Conservation (phyloP, 768 basidiomycete species). For the Tulasnella sp. region DNA sequence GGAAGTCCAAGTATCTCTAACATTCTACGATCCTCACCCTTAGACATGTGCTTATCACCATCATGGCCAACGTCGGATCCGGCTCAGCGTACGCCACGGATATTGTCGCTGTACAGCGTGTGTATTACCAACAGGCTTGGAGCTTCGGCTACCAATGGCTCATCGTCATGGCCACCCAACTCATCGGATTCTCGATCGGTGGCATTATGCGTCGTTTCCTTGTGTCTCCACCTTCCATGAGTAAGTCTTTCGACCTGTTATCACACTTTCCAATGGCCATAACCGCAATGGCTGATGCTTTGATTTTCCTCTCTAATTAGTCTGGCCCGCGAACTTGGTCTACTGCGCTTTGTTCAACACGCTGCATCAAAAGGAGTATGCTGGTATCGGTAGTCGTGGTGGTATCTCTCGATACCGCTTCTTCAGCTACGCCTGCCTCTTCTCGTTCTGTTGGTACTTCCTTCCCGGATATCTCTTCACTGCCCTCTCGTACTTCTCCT, state of each 20-base stretch:
- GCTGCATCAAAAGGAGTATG: constrained; percentile 50
- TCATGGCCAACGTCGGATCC: constrained; percentile 27
- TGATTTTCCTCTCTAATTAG: too few species aligned
- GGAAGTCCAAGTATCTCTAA: background rate
- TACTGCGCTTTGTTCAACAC: constrained; percentile 67
- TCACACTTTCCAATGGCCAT: constrained; percentile 1
- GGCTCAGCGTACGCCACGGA: constrained; percentile 23
- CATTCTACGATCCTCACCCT: background rate
- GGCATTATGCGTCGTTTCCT: constrained; percentile 61
- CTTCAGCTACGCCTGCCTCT: constrained; percentile 49
- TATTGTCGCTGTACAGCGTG: constrained; percentile 22
- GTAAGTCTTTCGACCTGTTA: background rate
- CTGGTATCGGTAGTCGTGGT: constrained; percentile 48
- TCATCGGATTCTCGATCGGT: constrained; percentile 77
- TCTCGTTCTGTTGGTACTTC: constrained; percentile 57
- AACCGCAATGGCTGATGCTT: constrained; percentile 3
- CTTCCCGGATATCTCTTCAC: constrained; percentile 66
- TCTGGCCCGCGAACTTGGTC: constrained; percentile 65
- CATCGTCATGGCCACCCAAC: constrained; percentile 29
- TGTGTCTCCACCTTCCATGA: constrained; percentile 21
- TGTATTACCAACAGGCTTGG: constrained; percentile 23
- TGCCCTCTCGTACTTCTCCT: constrained; percentile 62
- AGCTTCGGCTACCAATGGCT: constrained; percentile 17
- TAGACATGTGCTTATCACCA: constrained; percentile 49
- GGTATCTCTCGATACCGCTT: constrained; percentile 73